These are phyloP conservation scores for Phytopythium mirpurense DNA, from an alignment of 352 stramenopile genomes.

Conservation along the genomic window DNA sequence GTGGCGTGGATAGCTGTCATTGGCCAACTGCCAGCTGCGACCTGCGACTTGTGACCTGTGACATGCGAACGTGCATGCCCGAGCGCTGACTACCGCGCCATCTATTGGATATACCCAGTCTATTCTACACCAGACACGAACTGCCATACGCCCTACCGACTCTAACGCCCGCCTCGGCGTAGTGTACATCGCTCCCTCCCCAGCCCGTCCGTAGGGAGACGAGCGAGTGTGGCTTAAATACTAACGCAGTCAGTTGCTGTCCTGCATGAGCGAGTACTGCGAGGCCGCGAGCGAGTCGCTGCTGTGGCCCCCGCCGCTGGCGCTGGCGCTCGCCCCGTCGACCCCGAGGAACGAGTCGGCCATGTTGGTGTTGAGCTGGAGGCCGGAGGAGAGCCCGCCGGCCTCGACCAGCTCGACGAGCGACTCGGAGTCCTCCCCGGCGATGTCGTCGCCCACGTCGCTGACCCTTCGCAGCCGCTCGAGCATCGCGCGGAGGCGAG, in stretches of 20 bases:
- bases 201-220: too few species aligned
- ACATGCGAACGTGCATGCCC: too few species aligned
- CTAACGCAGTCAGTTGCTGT: constrained; percentile 3
- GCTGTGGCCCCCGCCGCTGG: background rate
- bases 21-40: too few species aligned
- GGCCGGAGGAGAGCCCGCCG: background rate
- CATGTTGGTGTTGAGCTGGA: background rate
- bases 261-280: constrained; percentile 9
- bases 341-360: constrained; percentile 3
- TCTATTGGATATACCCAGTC: background rate
- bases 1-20: too few species aligned
- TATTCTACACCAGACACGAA: constrained; percentile 3
- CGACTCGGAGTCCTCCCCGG: background rate
- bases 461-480: constrained; percentile 45
- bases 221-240: too few species aligned
- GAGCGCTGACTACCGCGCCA: too few species aligned
- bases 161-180: too few species aligned
- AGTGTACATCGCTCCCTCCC: too few species aligned
- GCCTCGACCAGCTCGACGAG: constrained; percentile 6
- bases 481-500: constrained; percentile 36
- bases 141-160: background rate
- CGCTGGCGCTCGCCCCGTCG: background rate
- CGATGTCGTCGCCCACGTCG: constrained; percentile 39
- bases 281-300: background rate
- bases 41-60: too few species aligned